Evolutionary conservation across 2,329 filamentous ascomycete species (phyloP).

Genomic region (Pestalotiopsis sp.): DNA sequence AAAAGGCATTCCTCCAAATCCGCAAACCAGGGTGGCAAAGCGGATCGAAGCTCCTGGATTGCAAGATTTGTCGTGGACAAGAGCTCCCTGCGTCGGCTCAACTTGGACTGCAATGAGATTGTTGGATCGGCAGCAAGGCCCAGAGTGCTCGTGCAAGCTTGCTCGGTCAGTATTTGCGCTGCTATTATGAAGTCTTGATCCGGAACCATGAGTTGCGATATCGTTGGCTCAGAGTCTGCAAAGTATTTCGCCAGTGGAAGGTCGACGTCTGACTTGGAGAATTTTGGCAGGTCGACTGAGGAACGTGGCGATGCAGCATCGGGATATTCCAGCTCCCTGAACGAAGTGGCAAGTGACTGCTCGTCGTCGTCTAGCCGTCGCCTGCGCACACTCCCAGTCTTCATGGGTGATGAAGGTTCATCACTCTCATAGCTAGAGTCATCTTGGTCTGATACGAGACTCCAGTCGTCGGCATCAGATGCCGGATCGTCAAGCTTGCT

Average conservation of each 20-base stretch:
- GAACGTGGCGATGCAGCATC: slow-evolving; percentile 49
- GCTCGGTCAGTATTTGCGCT: slow-evolving; percentile 71
- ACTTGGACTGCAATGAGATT: slow-evolving; percentile 28
- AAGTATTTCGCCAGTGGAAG: slow-evolving; percentile 56
- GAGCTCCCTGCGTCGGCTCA: slow-evolving; percentile 39
- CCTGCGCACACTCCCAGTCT: slow-evolving; percentile 42
- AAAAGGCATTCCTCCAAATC: slow-evolving; percentile 40
- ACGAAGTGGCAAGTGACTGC: slow-evolving; percentile 51
- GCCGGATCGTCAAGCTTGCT: slow-evolving; percentile 37
- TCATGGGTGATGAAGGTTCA: slow-evolving; percentile 50
- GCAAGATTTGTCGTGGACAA: slow-evolving; percentile 45
- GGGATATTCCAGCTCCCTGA: slow-evolving; percentile 47
- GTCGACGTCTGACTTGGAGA: slow-evolving; percentile 50
- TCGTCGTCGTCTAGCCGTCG: slow-evolving; percentile 51
- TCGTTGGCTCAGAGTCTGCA: slow-evolving; percentile 56
- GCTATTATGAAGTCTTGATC: slow-evolving; percentile 66
- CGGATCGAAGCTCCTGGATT: slow-evolving; percentile 47
- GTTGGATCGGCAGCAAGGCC: slow-evolving; percentile 24
- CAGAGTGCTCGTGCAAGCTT: slow-evolving; percentile 58
- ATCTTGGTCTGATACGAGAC: slow-evolving; percentile 56
- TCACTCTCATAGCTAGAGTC: slow-evolving; percentile 52
- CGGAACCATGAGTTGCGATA: slow-evolving; percentile 42
- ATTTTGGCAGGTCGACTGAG: slow-evolving; percentile 48
- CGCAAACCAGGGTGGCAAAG: slow-evolving; percentile 45
- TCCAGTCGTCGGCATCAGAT: slow-evolving; percentile 50